Evolutionary conservation across 148 eudicot species (phyloP), one percentile per base, ranked within the genome.

Genomic region (Fagopyrum homotropicum): DNA sequence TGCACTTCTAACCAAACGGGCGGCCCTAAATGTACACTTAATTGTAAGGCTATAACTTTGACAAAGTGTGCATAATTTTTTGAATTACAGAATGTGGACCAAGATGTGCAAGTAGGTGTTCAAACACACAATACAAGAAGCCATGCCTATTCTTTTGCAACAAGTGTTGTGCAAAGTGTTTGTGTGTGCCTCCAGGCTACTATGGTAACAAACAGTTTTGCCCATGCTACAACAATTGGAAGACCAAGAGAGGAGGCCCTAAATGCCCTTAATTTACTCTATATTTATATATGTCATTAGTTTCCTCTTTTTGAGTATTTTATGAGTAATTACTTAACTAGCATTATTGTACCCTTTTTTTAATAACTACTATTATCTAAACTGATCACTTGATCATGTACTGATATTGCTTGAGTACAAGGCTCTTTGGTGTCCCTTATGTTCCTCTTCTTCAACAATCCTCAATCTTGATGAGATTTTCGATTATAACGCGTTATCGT

Each of bases 181-280:
- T 72, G 51, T 72, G 74, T 46, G 74, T 72, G 54, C 74, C 74
- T 4, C 6, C 74, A 14, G 74, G 74, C 10, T 45, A 9, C 55
- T 72, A 72, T 9, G 74, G 74, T 35, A 72, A 72, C 74, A 72
- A 72, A 19, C 52, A 72, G 15, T 45, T 19, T 49, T 72, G 74
- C 55, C 74, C 74, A 22, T 72, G 74, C 43, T 72, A 72, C n/a
- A 49, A 72, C 55, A 72, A 72, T 26, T 72, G 74, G 74, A 72
- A 72, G 43, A 72, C 74, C 74, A 72, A 72, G 43, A 72, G 74
- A 72, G 74, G 74, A 46, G 74, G 74, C 51, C 74, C 74, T 3
- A 72, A 72, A 72, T 72, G 74, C 74, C 74, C 74, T 71, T 71
- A 17, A 46, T 47, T 72, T 3, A 63, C 40, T 35, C 40, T 35